Evolutionary conservation across 305 asterid species (phyloP).

Genomic region (Solanum hybrid): DNA sequence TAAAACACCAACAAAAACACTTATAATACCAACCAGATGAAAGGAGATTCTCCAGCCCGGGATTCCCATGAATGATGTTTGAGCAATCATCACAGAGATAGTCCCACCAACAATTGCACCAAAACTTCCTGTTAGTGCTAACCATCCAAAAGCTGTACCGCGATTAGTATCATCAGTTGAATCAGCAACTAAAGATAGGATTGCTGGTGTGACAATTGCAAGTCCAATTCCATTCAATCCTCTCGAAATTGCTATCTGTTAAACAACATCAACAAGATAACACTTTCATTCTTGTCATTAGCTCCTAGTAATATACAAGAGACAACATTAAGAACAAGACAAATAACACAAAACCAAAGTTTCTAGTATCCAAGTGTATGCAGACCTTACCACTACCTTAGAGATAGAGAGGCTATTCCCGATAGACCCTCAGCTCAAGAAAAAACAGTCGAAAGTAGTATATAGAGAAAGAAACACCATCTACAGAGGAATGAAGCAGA

Average conservation of each 20-base stretch:
- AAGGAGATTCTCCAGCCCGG: slow-evolving; percentile 37
- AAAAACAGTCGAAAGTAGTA: not conserved
- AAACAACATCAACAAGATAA: not conserved
- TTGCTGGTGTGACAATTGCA: slow-evolving; percentile 61
- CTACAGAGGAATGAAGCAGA: not conserved
- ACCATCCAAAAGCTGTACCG: slow-evolving; percentile 74
- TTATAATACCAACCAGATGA: slow-evolving; percentile 27
- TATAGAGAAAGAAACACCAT: not conserved
- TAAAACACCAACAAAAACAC: slow-evolving; percentile 47
- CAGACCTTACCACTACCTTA: too few relatives aligned
- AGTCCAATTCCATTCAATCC: slow-evolving; percentile 71
- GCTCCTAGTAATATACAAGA: too few relatives aligned
- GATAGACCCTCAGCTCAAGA: not conserved
- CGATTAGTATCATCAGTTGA: slow-evolving; percentile 60
- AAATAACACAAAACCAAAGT: not conserved
- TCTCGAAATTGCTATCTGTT: slow-evolving; percentile 63
- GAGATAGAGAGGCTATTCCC: rapidly evolving
- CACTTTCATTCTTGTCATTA: too few relatives aligned
- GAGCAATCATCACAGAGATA: slow-evolving; percentile 46
- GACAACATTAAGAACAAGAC: too few relatives aligned
- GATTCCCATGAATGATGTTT: slow-evolving; percentile 50
- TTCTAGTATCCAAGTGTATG: too few relatives aligned
- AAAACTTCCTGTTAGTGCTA: slow-evolving; percentile 38
- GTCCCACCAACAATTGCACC: slow-evolving; percentile 61
- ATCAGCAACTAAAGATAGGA: slow-evolving; percentile 64